Conservation (phyloP, 2,329 filamentous ascomycete genomes). For the Sphaerostilbella broomeana region DNA sequence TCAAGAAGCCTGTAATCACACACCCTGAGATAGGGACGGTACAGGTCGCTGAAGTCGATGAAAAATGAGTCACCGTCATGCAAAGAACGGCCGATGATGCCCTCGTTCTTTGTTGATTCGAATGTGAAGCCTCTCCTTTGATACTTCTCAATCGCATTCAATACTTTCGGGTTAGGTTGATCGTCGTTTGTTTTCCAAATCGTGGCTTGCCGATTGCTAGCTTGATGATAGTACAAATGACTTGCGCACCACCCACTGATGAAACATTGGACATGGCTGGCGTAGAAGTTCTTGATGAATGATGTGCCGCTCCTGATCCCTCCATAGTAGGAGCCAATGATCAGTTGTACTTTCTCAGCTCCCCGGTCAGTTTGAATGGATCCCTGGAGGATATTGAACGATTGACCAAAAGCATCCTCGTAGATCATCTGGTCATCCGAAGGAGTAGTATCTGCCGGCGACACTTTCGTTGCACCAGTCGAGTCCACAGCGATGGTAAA, state of each 20-base stretch:
- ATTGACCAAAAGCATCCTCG: background rate
- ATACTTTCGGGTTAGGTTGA: background rate
- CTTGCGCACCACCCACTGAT: constrained; percentile 11
- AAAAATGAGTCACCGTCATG: constrained; percentile 7
- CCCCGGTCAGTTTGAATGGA: background rate
- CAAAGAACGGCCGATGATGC: constrained; percentile 1
- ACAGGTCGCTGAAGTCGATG: constrained; percentile 8
- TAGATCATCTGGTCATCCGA: background rate
- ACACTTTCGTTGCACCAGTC: background rate
- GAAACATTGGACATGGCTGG: constrained; percentile 13
- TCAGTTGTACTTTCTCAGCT: constrained; percentile 7
- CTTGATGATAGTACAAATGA: constrained; percentile 11
- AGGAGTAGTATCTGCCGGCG: too few species aligned
- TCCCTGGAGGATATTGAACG: constrained; percentile 7
- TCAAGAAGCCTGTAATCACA: constrained; percentile 7
- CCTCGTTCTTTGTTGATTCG: background rate
- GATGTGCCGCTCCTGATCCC: constrained; percentile 9
- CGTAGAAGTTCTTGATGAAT: constrained; percentile 12
- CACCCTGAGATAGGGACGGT: constrained; percentile 2
- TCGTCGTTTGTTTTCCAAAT: constrained; percentile 2
- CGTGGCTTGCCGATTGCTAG: constrained; percentile 4
- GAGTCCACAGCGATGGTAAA: background rate
- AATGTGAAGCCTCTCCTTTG: constrained; percentile 8
- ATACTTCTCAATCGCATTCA: constrained; percentile 6
- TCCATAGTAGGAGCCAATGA: constrained; percentile 3